Base-by-base conservation (phyloP, 352 stramenopile species). In the Phytophthora sp. region DNA sequence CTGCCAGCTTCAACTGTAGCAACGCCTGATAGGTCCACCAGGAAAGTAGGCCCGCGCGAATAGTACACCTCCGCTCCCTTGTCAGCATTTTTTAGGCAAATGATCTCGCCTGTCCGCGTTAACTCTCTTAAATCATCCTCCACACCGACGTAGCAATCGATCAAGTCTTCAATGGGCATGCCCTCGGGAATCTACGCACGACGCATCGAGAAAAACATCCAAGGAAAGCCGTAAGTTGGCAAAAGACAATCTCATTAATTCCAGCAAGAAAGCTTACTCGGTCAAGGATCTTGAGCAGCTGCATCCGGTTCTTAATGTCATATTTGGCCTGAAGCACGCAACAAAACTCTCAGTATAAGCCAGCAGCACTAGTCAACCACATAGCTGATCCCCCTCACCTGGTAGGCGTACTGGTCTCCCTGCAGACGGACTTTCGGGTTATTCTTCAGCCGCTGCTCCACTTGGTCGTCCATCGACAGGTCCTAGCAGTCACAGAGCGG, bases 41-140 rank as follows among this genome's bases (percentile, higher is more conserved):
- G 62, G 55, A 92, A 95, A 21, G 69, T 54, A 21, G 66, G 39
- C 3, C 81, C 79, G 21, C 87, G 87, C 21, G 84, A 75, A 55
- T 91, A 95, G 62, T 84, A 95, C 39, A 95, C 87, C 21, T 94
- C 87, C 1, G 72, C 75, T 13, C 83, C 83, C 26, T 84, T 91
- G 51, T 94, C 84, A 0, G 75, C 82, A 41, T 92, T 94, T 55
- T 93, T 92, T n/a, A 95, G 56, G 45, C 84, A 94, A 39, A 95
- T 94, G 48, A 95, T 77, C 54, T 93, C 83, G 38, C 87, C 87
- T 6, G 76, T 87, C 37, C 82, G 82, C 23, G 82, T 77, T 39
- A 94, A 52, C 26, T 92, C 82, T 27, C 86, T 84, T 13, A 95
- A 62, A 38, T 95, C 87, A 7, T 91, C 76, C 54, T 95, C 84